These are phyloP conservation scores for Penicillium desertorum DNA, from an alignment of 495 filamentous ascomycete species.

Conservation along the genomic window DNA sequence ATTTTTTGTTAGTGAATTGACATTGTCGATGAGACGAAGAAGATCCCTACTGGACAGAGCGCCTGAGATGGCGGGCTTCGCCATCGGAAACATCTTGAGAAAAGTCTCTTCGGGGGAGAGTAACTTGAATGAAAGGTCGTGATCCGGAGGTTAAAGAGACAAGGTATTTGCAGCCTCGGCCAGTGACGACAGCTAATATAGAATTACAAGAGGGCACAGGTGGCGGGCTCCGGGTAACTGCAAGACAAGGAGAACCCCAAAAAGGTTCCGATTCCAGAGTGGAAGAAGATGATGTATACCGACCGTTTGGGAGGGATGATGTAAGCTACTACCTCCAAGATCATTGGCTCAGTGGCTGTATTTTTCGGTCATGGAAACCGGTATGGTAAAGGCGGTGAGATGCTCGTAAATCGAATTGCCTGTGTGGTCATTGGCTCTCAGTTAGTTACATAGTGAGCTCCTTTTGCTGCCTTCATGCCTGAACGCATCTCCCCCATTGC, in stretches of 20 bases:
- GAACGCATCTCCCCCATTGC: background rate
- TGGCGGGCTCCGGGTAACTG: constrained; percentile 23
- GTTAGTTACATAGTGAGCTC: too few relatives aligned
- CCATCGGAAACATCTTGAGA: constrained; percentile 33
- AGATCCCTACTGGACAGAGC: constrained; percentile 32
- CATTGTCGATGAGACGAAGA: background rate
- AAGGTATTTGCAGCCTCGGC: constrained; percentile 8
- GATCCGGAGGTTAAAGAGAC: background rate
- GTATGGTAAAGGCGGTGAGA: constrained; percentile 29
- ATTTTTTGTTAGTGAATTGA: constrained; percentile 16
- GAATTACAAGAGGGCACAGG: constrained; percentile 14
- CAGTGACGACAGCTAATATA: constrained; percentile 9
- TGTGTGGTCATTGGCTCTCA: constrained; percentile 20
- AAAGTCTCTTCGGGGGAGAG: background rate
- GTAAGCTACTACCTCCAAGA: constrained; percentile 12
- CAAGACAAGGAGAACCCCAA: constrained; percentile 26
- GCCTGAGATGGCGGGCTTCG: constrained; percentile 33
- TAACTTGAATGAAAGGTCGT: background rate
- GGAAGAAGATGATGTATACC: constrained; percentile 18
- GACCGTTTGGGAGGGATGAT: constrained; percentile 10
- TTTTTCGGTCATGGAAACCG: background rate
- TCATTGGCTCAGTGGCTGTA: constrained; percentile 17
- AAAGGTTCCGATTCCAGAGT: constrained; percentile 14
- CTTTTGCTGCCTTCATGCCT: constrained; percentile 10
- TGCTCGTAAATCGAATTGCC: constrained; percentile 24